Evolutionary conservation across 768 basidiomycete species (phyloP), one percentile per base, ranked within the genome.

Genomic region (Phaeotremella skinneri): DNA sequence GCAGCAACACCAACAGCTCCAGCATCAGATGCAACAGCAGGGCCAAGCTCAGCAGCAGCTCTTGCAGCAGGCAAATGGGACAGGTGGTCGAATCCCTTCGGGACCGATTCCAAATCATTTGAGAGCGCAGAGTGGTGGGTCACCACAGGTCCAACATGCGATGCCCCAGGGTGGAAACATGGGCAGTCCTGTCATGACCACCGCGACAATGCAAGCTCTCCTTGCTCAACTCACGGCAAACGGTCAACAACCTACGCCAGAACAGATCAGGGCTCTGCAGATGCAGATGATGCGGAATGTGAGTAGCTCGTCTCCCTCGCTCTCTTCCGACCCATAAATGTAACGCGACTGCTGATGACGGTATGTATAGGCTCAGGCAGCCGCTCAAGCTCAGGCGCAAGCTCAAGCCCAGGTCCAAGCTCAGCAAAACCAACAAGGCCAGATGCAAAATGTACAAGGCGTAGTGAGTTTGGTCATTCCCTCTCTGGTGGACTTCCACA

Each of bases 171-270:
- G 51, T 3, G 45, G 34, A 32, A n/a, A 27, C 30, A 56, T 27
- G 17, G 27, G 13, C 21, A 49, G 43, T 26, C 62, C 62, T 0
- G 41, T 49, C 34, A 61, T 62, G 41, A 61, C 58, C 42, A 37
- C 53, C 16, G 65, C 62, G 3, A 32, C 55, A 9, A 56, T 72
- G 53, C 62, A 66, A 56, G 58, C 62, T 51, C 55, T 69, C 39
- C 49, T 68, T 11, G 55, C 59, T n/a, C 39, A 55, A 25, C 27
- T 70, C 4, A 49, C 59, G 7, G 59, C 64, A 25, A 62, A 41
- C 27, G 72, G 72, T 9, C 67, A 67, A 51, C 57, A 61, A 30
- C 55, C 63, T 3, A 73, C 69, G 5, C 62, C 62, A 7, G 72
- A 73, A 49, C 54, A 56, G 27, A 62, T 73, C 23, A 57, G 64